phyloP scores from a whole-genome alignment of 495 filamentous ascomycete genomes.

The Acidomyces sp. region DNA sequence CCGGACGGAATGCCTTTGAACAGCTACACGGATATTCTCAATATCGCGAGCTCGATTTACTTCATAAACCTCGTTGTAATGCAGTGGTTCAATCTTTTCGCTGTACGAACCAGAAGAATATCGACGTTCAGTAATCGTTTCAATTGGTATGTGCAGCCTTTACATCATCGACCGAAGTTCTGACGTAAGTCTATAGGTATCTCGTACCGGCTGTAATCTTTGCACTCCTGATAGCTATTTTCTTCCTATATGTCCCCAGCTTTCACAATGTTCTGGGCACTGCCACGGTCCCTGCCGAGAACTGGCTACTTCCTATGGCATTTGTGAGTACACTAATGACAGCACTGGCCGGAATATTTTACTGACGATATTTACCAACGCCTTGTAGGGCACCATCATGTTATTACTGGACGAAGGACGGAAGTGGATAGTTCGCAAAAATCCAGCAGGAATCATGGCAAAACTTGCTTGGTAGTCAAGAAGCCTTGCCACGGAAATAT shows the following conservation, averaged over 20 bases:
- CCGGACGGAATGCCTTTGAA: constrained; percentile 35
- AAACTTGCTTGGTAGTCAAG: constrained; percentile 5
- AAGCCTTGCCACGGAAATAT: no score
- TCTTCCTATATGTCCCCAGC: constrained; percentile 48
- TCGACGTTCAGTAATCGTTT: constrained; percentile 52
- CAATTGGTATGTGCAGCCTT: constrained; percentile 32
- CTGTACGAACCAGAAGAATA: constrained; percentile 48
- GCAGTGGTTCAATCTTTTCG: constrained; percentile 62
- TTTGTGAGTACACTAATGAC: constrained; percentile 45
- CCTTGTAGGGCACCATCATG: no score
- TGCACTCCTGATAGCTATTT: constrained; percentile 46
- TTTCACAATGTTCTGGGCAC: constrained; percentile 44
- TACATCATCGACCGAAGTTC: background rate
- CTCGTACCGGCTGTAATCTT: constrained; percentile 54
- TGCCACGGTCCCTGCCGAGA: constrained; percentile 43
- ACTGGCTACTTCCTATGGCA: constrained; percentile 53
- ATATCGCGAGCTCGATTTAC: constrained; percentile 52
- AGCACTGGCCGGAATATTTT: no score
- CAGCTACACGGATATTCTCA: constrained; percentile 36
- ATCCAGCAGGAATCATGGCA: constrained; percentile 30
- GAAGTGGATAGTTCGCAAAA: constrained; percentile 40
- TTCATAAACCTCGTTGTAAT: constrained; percentile 63
- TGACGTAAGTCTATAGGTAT: constrained; percentile 21
- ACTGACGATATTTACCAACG: no score
- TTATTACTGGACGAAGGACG: constrained; percentile 45